Conservation (phyloP, 1,284 basidiomycete genomes). For the Hymenochaete sp. region DNA sequence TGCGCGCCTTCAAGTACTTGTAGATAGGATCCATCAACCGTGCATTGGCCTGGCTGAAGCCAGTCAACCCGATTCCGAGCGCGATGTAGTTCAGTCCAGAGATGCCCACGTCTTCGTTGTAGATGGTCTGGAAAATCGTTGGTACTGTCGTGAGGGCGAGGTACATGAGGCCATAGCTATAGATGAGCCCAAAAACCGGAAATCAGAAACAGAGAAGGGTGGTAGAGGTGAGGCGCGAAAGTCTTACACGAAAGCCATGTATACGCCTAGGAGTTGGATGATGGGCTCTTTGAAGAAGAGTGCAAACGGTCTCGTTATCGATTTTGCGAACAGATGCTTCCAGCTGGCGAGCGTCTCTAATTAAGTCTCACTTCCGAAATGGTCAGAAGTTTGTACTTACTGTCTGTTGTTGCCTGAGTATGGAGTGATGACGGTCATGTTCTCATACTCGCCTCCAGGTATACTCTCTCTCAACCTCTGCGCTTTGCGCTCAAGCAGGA, state of each 20-base stretch:
- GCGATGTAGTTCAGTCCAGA: conserved; percentile 53
- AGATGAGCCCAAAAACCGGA: too few relatives aligned
- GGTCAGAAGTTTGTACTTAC: neutral
- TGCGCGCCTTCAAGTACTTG: conserved; percentile 37
- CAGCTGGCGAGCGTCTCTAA: too few relatives aligned
- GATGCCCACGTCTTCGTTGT: conserved; percentile 36
- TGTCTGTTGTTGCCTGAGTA: conserved; percentile 24
- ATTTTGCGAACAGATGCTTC: conserved; percentile 29
- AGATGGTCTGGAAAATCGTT: conserved; percentile 45
- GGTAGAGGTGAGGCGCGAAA: neutral
- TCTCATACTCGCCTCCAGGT: neutral
- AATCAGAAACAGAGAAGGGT: neutral
- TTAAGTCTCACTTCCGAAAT: neutral
- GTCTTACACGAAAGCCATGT: conserved; percentile 43
- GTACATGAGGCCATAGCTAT: conserved; percentile 29
- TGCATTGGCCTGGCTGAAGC: conserved; percentile 52
- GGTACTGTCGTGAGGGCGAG: conserved; percentile 50
- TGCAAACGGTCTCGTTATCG: conserved; percentile 38
- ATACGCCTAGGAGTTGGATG: conserved; percentile 36
- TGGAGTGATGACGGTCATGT: conserved; percentile 23
- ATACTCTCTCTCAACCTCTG: conserved; percentile 32
- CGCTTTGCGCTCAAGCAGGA: conserved; percentile 41
- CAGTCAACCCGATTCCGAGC: conserved; percentile 46
- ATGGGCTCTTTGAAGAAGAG: conserved; percentile 40
- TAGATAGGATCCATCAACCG: conserved; percentile 49